A percentile compares a stretch with the other conserved stretches of the same genome.
phyloP scores from a whole-genome alignment of 805 yeast genomes.

The Wickerhamomyces ciferrii region DNA sequence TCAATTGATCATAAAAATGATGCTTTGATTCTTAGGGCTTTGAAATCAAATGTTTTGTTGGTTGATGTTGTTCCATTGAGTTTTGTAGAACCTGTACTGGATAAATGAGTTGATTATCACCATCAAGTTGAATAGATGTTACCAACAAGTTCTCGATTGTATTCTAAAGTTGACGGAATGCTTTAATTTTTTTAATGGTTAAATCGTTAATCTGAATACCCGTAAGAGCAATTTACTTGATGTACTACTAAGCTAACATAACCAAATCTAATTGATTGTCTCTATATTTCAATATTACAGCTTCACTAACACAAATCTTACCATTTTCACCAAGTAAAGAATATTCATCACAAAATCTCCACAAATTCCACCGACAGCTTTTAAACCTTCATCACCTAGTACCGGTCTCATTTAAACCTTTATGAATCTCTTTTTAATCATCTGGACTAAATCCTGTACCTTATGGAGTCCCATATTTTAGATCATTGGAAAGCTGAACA shows the following conservation, averaged over 20 bases:
- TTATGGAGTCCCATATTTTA: conserved; percentile 70
- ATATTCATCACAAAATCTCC: conserved; percentile 30
- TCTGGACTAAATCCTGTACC: conserved; percentile 49
- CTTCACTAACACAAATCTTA: conserved; percentile 62
- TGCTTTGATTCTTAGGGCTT: conserved; percentile 48
- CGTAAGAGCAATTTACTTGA: conserved; percentile 67
- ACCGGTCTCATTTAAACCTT: conserved; percentile 47
- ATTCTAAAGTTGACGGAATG: conserved; percentile 39
- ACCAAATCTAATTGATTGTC: conserved; percentile 37
- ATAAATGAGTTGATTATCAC: conserved; percentile 24
- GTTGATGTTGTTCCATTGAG: background rate
- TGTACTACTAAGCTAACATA: conserved; percentile 47
- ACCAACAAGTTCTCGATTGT: conserved; percentile 48
- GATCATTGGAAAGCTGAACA: conserved; percentile 86
- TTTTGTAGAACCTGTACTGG: conserved; percentile 31
- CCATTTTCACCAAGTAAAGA: conserved; percentile 95
- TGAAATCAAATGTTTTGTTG: conserved; percentile 23
- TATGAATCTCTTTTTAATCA: conserved; percentile 43
- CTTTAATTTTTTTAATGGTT: conserved; percentile 28
- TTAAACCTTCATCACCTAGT: conserved; percentile 52
- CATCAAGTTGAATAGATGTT: conserved; percentile 43
- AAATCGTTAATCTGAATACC: conserved; percentile 36
- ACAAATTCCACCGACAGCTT: conserved; percentile 40
- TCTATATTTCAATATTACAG: conserved; percentile 48
- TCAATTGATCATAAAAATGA: conserved; percentile 68